These are phyloP conservation scores for Zea mays DNA, from an alignment of 176 grass and related monocot species.

Conservation along the genomic window DNA sequence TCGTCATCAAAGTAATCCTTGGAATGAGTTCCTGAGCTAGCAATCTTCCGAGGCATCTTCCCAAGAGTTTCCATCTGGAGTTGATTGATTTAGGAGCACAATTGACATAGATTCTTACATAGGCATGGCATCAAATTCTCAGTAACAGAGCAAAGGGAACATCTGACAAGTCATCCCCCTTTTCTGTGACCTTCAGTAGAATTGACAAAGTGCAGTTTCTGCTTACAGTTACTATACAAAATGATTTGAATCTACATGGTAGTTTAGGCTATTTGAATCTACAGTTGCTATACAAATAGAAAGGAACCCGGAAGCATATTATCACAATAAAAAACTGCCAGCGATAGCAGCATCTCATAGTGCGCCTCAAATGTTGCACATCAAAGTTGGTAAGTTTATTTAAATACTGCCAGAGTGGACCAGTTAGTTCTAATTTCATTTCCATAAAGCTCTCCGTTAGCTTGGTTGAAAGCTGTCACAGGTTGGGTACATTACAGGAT, in stretches of 20 bases:
- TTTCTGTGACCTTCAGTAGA: too few species aligned
- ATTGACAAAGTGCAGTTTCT: neutral
- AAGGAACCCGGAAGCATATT: neutral
- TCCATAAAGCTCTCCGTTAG: slow-evolving; percentile 34
- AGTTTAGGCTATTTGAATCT: slow-evolving; percentile 3
- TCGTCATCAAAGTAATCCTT: too few species aligned
- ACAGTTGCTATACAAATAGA: neutral
- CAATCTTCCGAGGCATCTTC: too few species aligned
- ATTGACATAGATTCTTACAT: too few species aligned
- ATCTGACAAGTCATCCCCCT: too few species aligned
- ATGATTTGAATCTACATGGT: neutral
- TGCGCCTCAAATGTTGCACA: slow-evolving; percentile 5
- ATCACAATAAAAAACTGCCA: neutral
- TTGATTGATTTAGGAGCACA: too few species aligned
- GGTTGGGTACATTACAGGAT: slow-evolving; percentile 25
- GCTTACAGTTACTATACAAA: neutral
- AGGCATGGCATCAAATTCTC: too few species aligned
- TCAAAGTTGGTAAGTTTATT: slow-evolving; percentile 25
- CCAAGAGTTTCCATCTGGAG: too few species aligned
- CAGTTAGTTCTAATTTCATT: slow-evolving; percentile 7
- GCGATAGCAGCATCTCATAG: neutral
- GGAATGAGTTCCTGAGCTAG: too few species aligned
- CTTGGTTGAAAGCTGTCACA: slow-evolving; percentile 32
- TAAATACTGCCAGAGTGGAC: slow-evolving; percentile 24
- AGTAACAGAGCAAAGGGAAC: too few species aligned